Evolutionary conservation across 495 filamentous ascomycete species (phyloP), one percentile per base, ranked within the genome.

Genomic region (Talaromyces thailandensis): DNA sequence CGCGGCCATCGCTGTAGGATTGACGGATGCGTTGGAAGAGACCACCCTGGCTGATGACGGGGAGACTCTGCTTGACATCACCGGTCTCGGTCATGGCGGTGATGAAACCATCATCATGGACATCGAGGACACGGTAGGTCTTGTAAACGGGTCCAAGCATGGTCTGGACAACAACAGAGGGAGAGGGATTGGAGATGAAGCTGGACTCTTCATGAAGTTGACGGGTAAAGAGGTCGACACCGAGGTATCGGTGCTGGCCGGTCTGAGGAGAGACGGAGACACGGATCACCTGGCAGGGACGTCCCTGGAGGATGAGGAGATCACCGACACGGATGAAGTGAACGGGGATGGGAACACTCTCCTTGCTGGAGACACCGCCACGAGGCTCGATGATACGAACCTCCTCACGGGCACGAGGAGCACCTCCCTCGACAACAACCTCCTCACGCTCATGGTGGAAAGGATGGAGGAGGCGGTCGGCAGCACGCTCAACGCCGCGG

Each of bases 91-190:
- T 91, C 88, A 92, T 91, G 73, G 88, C 87, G 62, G 89, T 87
- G 56, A 91, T 82, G 75, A 79, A 78, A 69, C 89, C 88, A 67
- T 90, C 88, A 64, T 96, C 91, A 77, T 91, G 91, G 79, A 98
- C 88, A 81, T 98, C 94, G 43, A 98, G 89, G 72, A 98, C 93
- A 75, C 94, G 92, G 87, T 98, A 98, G 82, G 96, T 96, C 90
- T 98, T 98, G 92, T 96, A 98, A 82, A 98, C 90, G 50, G 94
- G 94, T 69, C 94, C 94, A 62, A 96, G 90, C 91, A 98, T 97
- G 80, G 93, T 98, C 87, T 98, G 94, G 71, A 98, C 93, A 51
- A 98, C 87, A 61, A 98, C 94, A 63, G 90, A 95, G 68, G 94
- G 93, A 57, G 89, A 88, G 60, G 94, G 94, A 86, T 96, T 95